Base-by-base conservation (phyloP, 805 yeast genomes). In the Metschnikowia peoriensis region DNA sequence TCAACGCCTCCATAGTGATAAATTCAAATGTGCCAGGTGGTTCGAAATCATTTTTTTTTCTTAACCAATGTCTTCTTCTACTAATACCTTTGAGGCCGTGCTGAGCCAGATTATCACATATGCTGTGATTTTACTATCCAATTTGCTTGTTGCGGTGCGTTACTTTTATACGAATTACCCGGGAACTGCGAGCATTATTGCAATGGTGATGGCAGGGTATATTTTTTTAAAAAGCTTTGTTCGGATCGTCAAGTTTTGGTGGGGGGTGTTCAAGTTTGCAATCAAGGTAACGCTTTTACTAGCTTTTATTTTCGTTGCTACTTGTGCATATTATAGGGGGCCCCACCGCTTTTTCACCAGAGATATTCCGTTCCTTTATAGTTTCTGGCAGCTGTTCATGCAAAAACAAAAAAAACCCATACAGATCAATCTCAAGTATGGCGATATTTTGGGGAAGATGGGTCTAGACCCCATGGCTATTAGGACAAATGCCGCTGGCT, bases 211-310 rank as follows among this genome's bases (percentile, higher is more conserved):
- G 38, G 32, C 47, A 4, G 52, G 46, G 38, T 57, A 55, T 37
- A 4, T 56, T n/a, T 17, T 43, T 27, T 56, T 54, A 47, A 43
- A 43, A 15, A 22, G 51, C 41, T 40, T 49, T 44, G 47, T 42
- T 34, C 17, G 59, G 32, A 49, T 57, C 38, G 6, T 57, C 28
- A 32, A 46, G 41, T 39, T 56, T 28, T 57, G 61, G 61, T 51
- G 56, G 50, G 39, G 50, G 11, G 29, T 55, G 39, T 32, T 51
- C 28, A 40, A 39, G 35, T 54, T 54, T 12, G 38, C 41, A 15
- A 27, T 46, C 22, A 55, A 55, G 43, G 52, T 47, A 15, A 42
- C 37, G 6, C 9, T 57, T 1, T 28, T 52, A 17, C 38, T 46
- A 17, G 17, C 41, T 16, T 29, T 47, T n/a, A 28, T 46, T 7